Base-by-base conservation (phyloP, 768 basidiomycete species). In the Cytidiella melzeri region DNA sequence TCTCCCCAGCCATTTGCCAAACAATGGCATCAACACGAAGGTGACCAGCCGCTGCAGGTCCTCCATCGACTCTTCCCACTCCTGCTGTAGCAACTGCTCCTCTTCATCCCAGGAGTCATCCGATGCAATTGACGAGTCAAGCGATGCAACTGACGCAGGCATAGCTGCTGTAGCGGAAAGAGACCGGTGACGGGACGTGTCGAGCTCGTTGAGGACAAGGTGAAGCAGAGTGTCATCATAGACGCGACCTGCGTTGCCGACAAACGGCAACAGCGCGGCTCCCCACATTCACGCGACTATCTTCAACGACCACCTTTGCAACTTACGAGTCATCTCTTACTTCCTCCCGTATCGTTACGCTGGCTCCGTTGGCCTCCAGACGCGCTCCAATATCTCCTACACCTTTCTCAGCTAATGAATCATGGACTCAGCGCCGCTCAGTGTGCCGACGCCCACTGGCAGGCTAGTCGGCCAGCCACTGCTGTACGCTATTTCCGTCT, bases 1-100 rank as follows among this genome's bases (percentile, higher is more conserved):
- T 60, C 93, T 74, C 25, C 93, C 93, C 28, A 93, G 62, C 79
- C 83, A 95, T 64, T 90, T 93, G 46, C 93, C 93, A 51, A 92
- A 64, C 69, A 83, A 86, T 2, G 93, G 93, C 50, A 96, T 70
- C 41, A 94, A 71, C 21, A 94, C 84, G 49, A 91, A 73, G 30
- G 86, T 78, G 45, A 89, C 67, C 18, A 95, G 77, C 62, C 91
- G 79, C 62, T 87, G 83, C 40, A 96, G 75, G 64, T 96, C 92
- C 52, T 83, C 69, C 43, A 95, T 61, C 60, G 86, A 89, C 66
- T 96, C 93, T 59, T 92, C 85, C 93, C 93, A 95, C 70, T 96
- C 93, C 63, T 86, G 77, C 66, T 93, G 87, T 2, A 88, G 87
- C 41, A 85, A 71, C 36, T 73, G 79, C 57, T 79, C 81, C 59